A percentile compares a stretch with the other conserved stretches of the same genome.
Evolutionary conservation across 768 basidiomycete species (phyloP).

Genomic region (Naganishia kalamii): DNA sequence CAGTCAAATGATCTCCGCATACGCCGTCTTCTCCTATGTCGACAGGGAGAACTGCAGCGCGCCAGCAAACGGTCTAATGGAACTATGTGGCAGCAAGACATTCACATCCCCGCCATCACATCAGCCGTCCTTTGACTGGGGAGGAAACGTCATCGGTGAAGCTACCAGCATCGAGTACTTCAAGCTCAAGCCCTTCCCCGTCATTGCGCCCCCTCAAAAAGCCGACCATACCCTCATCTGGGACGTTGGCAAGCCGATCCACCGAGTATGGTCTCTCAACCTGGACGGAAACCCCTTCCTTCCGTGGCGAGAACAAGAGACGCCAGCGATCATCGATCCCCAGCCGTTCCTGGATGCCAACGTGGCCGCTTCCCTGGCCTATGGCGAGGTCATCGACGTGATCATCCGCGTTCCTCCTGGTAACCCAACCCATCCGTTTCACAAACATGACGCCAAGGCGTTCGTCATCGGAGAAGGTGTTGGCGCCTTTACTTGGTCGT

Average conservation of each 20-base stretch:
- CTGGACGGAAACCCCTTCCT: constrained; percentile 21
- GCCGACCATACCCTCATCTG: constrained; percentile 18
- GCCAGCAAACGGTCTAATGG: constrained; percentile 7
- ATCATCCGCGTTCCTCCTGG: constrained; percentile 17
- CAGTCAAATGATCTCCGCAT: constrained; percentile 16
- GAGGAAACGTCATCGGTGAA: constrained; percentile 9
- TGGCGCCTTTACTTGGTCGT: constrained; percentile 14
- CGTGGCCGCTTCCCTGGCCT: constrained; percentile 11
- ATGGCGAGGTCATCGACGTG: constrained; percentile 21
- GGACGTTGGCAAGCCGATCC: constrained; percentile 16
- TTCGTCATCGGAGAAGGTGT: constrained; percentile 17
- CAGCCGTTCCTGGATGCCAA: constrained; percentile 18
- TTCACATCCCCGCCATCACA: constrained; percentile 17
- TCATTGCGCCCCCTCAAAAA: not conserved
- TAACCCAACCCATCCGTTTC: constrained; percentile 21
- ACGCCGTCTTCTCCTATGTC: constrained; percentile 18
- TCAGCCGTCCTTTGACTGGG: constrained; percentile 17
- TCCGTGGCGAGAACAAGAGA: constrained; percentile 20
- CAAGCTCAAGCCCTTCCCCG: constrained; percentile 13
- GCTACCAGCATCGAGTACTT: constrained; percentile 2
- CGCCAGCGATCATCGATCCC: constrained; percentile 18
- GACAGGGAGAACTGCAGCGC: constrained; percentile 2
- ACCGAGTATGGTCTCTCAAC: constrained; percentile 18
- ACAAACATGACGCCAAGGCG: constrained; percentile 21
- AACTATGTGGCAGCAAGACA: not conserved